Conservation (phyloP, 345 rosid genomes). For the Toxicodendron radicans region DNA sequence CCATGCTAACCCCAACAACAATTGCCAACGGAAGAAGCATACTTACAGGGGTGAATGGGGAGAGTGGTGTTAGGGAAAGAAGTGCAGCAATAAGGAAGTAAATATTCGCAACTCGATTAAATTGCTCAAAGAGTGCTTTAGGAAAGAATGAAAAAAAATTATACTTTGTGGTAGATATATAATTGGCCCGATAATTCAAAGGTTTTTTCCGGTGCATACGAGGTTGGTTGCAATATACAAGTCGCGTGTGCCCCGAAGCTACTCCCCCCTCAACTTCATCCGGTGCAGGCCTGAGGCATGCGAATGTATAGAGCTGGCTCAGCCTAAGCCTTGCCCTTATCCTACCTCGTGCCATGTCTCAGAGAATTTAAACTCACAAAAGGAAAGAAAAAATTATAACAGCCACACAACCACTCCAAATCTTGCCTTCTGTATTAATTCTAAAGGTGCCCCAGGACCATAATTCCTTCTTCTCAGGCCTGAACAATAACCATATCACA, state of each 20-base stretch:
- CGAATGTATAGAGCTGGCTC: slow-evolving; percentile 79
- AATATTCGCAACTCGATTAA: slow-evolving; percentile 87
- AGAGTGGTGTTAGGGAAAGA: slow-evolving; percentile 69
- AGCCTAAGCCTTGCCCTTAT: slow-evolving; percentile 78
- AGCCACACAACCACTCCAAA: slow-evolving; percentile 19
- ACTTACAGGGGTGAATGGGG: slow-evolving; percentile 85
- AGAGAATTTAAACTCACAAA: slow-evolving; percentile 7
- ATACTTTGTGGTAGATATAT: slow-evolving; percentile 85
- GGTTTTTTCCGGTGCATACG: slow-evolving; percentile 69
- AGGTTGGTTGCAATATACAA: slow-evolving; percentile 85
- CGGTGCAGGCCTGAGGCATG: slow-evolving; percentile 60
- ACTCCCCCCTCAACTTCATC: slow-evolving; percentile 42
- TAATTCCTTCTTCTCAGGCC: slow-evolving; percentile 25
- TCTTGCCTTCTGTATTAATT: slow-evolving; percentile 17
- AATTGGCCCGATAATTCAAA: slow-evolving; percentile 70
- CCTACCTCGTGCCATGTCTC: slow-evolving; percentile 75
- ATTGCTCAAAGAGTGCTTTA: slow-evolving; percentile 88
- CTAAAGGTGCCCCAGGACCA: slow-evolving; percentile 13
- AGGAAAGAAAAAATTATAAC: slow-evolving; percentile 3
- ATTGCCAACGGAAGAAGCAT: slow-evolving; percentile 88
- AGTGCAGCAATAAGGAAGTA: slow-evolving; percentile 87
- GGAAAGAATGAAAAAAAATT: slow-evolving; percentile 76
- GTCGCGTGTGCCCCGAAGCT: slow-evolving; percentile 66
- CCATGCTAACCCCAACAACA: slow-evolving; percentile 94
- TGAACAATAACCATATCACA: slow-evolving; percentile 23